phyloP scores from a whole-genome alignment of 108 stramenopile genomes.

The Asterionellopsis glacialis region DNA sequence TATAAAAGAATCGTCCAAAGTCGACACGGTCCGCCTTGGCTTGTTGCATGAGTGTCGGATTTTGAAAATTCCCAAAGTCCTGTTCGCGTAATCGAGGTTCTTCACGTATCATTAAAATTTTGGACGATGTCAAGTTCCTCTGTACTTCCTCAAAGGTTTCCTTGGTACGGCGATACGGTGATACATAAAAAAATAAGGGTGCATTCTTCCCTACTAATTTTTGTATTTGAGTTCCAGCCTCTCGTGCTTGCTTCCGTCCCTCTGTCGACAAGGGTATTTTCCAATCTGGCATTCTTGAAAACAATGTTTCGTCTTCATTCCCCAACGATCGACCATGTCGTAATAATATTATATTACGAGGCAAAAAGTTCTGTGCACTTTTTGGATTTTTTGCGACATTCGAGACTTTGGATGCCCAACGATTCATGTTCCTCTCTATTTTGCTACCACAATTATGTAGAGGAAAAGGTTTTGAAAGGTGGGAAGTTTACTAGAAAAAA shows the following conservation, averaged over 20 bases:
- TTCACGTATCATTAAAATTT: constrained; percentile 21
- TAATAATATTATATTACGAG: constrained; percentile 25
- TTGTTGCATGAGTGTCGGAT: constrained; percentile 15
- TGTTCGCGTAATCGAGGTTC: constrained; percentile 39
- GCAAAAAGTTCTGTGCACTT: constrained; percentile 15
- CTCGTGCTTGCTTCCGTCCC: constrained; percentile 47
- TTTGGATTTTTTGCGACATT: neutral
- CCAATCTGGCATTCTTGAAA: constrained; percentile 28
- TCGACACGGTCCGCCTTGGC: constrained; percentile 25
- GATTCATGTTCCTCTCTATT: too few species aligned
- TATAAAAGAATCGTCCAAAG: constrained; percentile 55
- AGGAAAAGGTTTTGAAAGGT: too few species aligned
- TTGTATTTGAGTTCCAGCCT: constrained; percentile 44
- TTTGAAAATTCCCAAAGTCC: constrained; percentile 47
- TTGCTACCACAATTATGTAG: too few species aligned
- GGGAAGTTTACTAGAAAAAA: too few species aligned
- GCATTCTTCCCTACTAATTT: constrained; percentile 11
- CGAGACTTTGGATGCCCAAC: too few species aligned
- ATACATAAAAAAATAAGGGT: constrained; percentile 10
- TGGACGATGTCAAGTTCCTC: too few species aligned
- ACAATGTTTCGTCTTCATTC: constrained; percentile 29
- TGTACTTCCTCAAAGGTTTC: constrained; percentile 34
- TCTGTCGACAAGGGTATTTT: constrained; percentile 36
- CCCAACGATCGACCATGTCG: constrained; percentile 39
- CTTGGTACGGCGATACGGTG: constrained; percentile 48